These are phyloP conservation scores for Dactylellina drechsleri DNA, from an alignment of 2,329 filamentous ascomycete genomes.

Conservation along the genomic window DNA sequence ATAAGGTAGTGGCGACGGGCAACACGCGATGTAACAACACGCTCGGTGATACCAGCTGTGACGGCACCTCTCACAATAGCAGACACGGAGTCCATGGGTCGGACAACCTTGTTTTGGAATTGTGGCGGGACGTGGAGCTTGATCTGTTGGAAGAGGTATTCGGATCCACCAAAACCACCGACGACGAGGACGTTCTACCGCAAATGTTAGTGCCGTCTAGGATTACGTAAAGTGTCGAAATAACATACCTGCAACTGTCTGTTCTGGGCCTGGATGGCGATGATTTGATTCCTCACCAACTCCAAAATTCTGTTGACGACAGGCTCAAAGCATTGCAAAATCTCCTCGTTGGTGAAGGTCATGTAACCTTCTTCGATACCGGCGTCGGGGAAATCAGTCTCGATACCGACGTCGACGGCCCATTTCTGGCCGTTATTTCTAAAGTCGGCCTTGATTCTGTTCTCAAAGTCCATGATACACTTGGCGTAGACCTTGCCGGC, in stretches of 20 bases:
- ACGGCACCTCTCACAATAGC: conserved; percentile 99
- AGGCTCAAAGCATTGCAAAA: conserved; percentile 97
- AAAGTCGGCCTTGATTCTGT: conserved; percentile 99
- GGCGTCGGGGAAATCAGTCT: conserved; percentile 96
- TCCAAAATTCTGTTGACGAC: conserved; percentile 97
- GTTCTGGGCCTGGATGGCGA: conserved; percentile 98
- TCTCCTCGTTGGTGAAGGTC: conserved; percentile 99
- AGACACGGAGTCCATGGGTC: conserved; percentile 98
- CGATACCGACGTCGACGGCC: conserved; percentile 98
- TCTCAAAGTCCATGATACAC: conserved; percentile 99
- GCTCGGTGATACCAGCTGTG: conserved; percentile 95
- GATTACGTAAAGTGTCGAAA: conserved; percentile 52
- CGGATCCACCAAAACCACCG: conserved; percentile 96
- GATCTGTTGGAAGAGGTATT: conserved; percentile 99
- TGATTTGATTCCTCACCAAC: conserved; percentile 96
- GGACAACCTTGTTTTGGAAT: conserved; percentile 97
- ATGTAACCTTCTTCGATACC: conserved; percentile 99
- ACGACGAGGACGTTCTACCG: conserved; percentile 88
- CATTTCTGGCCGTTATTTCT: conserved; percentile 99
- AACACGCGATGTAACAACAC: conserved; percentile 95
- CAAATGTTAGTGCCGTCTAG: conserved; percentile 53
- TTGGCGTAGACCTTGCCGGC: conserved; percentile 98
- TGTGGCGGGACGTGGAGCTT: conserved; percentile 97
- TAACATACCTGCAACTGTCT: conserved; percentile 76
- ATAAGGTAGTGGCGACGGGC: conserved; percentile 98